Evolutionary conservation across 2,329 filamentous ascomycete genomes (phyloP), one percentile per base, ranked within the genome.

Genomic region (Volutella citrinella): DNA sequence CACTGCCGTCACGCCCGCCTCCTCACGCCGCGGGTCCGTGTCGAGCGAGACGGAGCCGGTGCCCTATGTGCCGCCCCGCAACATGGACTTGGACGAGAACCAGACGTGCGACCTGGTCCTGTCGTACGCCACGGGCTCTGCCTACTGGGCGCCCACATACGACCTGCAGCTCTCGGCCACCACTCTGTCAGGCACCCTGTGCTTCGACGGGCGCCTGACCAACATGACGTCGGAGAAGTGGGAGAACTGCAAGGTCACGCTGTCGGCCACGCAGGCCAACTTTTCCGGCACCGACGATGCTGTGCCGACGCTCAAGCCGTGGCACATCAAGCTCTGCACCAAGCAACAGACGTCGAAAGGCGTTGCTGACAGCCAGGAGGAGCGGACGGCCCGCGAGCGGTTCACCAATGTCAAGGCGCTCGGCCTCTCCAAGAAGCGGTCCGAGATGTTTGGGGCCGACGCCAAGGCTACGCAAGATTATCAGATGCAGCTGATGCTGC

Each of bases 401-500:
- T 63, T 56, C 51, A 38, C 45, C 6, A 40, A 43, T 5, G 54
- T 56, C 36, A 54, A 59, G 31, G 46, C 40, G 7, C 15, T 6
- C n/a, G 16, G 10, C 10, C 9, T 10, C 12, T n/a, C 7, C 18
- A 26, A 13, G 19, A 22, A 5, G 19, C 40, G 11, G 13, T n/a
- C 19, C 5, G 27, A 25, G 5, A 32, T 43, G 31, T 46, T 46
- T 35, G 40, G 43, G n/a, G n/a, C n/a, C n/a, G n/a, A n/a, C 33
- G 61, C 40, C 69, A 51, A 7, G 51, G 56, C 6, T 82, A 80
- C 60, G 19, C 84, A 89, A 60, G 85, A 91, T 58, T 90, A 90
- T 52, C 85, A 90, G 65, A 88, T 89, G 84, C 85, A 91, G 58
- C 65, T 90, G 54, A 90, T 88, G 85, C 64, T 90, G 24, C 71